Percentiles rank a stretch among this genome's conserved stretches.
These are phyloP conservation scores for Geotrichum candidum DNA, from an alignment of 1,139 yeast genomes.

Conservation along the genomic window DNA sequence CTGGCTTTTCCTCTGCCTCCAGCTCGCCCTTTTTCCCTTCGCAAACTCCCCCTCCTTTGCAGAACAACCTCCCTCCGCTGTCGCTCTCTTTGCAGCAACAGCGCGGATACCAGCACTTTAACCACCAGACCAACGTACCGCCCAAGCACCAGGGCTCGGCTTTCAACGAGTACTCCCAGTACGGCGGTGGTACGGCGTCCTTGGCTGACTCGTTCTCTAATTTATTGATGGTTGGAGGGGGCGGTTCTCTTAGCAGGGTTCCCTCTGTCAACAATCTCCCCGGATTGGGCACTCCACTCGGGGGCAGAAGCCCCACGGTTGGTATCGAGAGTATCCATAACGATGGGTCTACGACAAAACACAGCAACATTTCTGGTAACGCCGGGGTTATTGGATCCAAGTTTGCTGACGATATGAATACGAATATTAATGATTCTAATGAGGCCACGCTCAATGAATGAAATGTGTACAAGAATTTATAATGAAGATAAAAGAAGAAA, in stretches of 20 bases:
- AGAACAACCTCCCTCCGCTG: constrained; percentile 16
- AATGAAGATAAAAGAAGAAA: constrained; percentile 1
- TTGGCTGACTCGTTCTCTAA: constrained; percentile 25
- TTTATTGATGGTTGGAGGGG: constrained; percentile 20
- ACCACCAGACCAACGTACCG: not conserved
- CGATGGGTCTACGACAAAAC: constrained; percentile 9
- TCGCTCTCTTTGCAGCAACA: constrained; percentile 23
- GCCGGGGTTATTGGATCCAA: constrained; percentile 18
- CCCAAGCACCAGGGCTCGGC: not conserved
- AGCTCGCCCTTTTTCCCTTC: constrained; percentile 30
- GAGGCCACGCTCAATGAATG: constrained; percentile 18
- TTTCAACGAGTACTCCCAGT: constrained; percentile 3
- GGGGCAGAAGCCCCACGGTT: constrained; percentile 12
- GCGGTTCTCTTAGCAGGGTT: constrained; percentile 12
- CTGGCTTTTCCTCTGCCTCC: constrained; percentile 22
- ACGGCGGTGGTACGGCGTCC: constrained; percentile 18
- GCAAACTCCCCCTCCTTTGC: constrained; percentile 27
- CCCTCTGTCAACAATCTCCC: constrained; percentile 13
- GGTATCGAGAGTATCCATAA: constrained; percentile 13
- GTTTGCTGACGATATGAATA: constrained; percentile 13
- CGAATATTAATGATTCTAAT: constrained; percentile 17
- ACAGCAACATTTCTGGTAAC: constrained; percentile 7
- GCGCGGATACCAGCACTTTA: constrained; percentile 20
- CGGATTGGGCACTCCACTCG: constrained; percentile 3
- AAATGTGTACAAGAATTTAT: constrained; percentile 5